Evolutionary conservation across 148 eudicot species (phyloP).

Genomic region (Salicornia ramosissima): DNA sequence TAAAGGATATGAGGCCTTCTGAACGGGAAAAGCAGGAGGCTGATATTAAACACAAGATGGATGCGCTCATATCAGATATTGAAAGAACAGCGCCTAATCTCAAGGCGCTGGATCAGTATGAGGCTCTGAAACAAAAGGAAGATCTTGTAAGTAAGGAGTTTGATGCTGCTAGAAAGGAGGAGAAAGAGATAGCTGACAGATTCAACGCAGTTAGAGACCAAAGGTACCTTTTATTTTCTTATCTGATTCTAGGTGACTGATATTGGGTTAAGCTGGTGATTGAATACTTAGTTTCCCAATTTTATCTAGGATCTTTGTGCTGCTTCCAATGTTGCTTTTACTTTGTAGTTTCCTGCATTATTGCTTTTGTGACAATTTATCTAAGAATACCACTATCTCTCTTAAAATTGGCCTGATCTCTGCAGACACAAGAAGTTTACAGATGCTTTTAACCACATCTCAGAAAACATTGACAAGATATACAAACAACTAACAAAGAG

Average conservation of each 20-base stretch:
- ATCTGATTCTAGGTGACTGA: background rate
- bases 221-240: conserved; percentile 43
- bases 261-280: background rate
- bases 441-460: conserved; percentile 89
- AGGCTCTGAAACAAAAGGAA: conserved; percentile 82
- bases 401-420: conserved; percentile 2
- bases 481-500: conserved; percentile 95
- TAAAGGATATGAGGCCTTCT: conserved; percentile 59
- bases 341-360: background rate
- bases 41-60: conserved; percentile 75
- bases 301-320: background rate
- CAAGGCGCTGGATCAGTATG: conserved; percentile 94
- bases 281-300: background rate
- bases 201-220: conserved; percentile 61
- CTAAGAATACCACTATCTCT: background rate
- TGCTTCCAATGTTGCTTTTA: background rate
- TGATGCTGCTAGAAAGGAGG: conserved; percentile 78
- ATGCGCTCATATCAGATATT: conserved; percentile 65
- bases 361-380: background rate
- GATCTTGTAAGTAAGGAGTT: conserved; percentile 62
- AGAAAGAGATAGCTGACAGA: conserved; percentile 63
- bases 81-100: conserved; percentile 93
- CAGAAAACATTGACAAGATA: conserved; percentile 77
- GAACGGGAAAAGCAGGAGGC: conserved; percentile 84
- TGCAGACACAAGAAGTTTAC: conserved; percentile 68